Conservation (phyloP, 2,329 filamentous ascomycete genomes). For the Sporothrix phasma region DNA sequence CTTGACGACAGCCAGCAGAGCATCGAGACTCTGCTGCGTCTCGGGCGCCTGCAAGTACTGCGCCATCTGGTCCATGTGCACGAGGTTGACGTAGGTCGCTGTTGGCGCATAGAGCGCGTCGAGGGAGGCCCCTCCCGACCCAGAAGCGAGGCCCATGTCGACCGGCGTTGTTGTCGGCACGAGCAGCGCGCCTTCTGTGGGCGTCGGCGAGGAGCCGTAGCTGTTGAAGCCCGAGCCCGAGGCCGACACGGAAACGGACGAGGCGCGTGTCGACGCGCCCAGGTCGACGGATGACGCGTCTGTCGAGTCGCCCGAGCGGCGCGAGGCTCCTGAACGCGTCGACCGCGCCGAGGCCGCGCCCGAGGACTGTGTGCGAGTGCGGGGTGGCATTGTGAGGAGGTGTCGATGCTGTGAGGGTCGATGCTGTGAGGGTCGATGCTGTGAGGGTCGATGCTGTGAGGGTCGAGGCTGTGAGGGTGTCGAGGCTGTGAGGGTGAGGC, state of each 20-base stretch:
- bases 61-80: conserved; percentile 18
- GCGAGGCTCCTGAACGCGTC: conserved; percentile 9
- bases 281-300: not conserved
- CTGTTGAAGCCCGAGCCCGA: conserved; percentile 1
- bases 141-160: not conserved
- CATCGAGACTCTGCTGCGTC: conserved; percentile 15
- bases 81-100: conserved; percentile 11
- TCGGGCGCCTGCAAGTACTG: conserved; percentile 13
- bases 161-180: conserved; percentile 8
- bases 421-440: no score
- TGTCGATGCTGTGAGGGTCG: not conserved
- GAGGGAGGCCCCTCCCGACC: not conserved
- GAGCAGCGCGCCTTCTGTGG: not conserved
- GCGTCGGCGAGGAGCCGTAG: not conserved
- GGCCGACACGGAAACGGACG: conserved; percentile 4
- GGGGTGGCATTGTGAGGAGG: conserved; percentile 4
- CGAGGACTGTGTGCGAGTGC: conserved; percentile 9
- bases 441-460: no score
- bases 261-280: conserved; percentile 12
- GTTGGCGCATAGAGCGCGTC: conserved; percentile 7
- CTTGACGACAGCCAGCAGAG: conserved; percentile 16
- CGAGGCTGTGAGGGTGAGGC: not conserved
- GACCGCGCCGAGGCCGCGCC: conserved; percentile 15
- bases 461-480: conserved; percentile 1
- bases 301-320: conserved; percentile 7